phyloP scores from a whole-genome alignment of 352 stramenopile species.

The Poterioochromonas sp. region DNA sequence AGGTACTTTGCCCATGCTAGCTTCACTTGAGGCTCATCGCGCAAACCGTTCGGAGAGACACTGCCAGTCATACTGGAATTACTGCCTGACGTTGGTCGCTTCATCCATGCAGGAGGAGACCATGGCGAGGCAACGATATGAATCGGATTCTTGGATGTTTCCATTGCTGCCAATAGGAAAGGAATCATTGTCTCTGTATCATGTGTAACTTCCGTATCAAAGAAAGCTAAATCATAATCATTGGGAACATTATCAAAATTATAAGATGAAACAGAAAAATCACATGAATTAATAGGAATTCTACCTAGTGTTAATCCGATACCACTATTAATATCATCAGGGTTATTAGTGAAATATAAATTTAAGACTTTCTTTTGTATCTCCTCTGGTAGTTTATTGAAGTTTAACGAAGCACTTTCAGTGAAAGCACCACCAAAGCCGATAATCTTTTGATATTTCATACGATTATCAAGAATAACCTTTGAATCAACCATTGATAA shows the following conservation, averaged over 20 bases:
- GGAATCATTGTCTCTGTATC: constrained; percentile 69
- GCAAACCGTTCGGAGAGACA: constrained; percentile 51
- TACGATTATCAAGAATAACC: not conserved
- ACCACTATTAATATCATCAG: no score
- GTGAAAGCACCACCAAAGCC: constrained; percentile 84
- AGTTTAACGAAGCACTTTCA: constrained; percentile 72
- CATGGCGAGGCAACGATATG: constrained; percentile 65
- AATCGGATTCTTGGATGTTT: constrained; percentile 49
- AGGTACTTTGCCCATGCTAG: constrained; percentile 75
- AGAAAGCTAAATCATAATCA: constrained; percentile 62
- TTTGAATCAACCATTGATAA: no score
- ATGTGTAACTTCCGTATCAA: constrained; percentile 57
- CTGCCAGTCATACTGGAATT: constrained; percentile 43
- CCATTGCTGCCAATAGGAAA: constrained; percentile 58
- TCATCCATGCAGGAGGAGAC: constrained; percentile 73
- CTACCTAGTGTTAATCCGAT: constrained; percentile 71
- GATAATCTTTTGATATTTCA: constrained; percentile 49
- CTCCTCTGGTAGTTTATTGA: constrained; percentile 59
- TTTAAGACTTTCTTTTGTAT: constrained; percentile 69
- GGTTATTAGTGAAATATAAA: constrained; percentile 70
- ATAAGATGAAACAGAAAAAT: constrained; percentile 74
- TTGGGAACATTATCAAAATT: constrained; percentile 65
- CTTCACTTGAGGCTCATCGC: constrained; percentile 53
- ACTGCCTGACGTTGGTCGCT: constrained; percentile 55
- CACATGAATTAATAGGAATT: constrained; percentile 75